Conservation (phyloP, 225 moss, liverwort and hornwort species). For the Lunularia cruciata region DNA sequence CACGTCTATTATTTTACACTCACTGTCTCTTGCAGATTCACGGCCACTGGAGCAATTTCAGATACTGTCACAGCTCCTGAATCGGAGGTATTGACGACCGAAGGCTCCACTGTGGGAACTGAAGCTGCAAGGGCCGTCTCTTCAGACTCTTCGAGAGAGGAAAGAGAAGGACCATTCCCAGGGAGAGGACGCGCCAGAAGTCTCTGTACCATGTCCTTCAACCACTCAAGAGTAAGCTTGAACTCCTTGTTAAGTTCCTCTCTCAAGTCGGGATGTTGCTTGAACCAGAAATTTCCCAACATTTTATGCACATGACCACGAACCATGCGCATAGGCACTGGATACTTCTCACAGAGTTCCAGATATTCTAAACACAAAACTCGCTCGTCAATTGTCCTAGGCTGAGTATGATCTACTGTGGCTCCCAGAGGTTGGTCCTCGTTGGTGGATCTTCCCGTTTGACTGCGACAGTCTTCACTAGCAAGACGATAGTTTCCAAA, state of each 20-base stretch:
- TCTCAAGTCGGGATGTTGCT: constrained; percentile 65
- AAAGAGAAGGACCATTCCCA: background rate
- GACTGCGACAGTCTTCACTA: constrained; percentile 11
- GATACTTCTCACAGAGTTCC: constrained; percentile 77
- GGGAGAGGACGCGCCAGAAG: constrained; percentile 43
- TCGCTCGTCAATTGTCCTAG: constrained; percentile 48
- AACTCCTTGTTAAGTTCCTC: constrained; percentile 82
- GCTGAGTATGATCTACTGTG: background rate
- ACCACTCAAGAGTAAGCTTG: constrained; percentile 66
- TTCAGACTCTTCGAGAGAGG: background rate
- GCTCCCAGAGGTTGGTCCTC: constrained; percentile 12
- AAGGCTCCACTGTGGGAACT: background rate
- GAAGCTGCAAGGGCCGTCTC: background rate
- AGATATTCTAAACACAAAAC: constrained; percentile 73
- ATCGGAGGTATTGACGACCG: background rate
- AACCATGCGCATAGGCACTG: constrained; percentile 90
- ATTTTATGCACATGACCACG: constrained; percentile 91
- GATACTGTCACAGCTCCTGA: background rate
- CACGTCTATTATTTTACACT: background rate
- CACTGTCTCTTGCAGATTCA: background rate
- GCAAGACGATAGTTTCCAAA: constrained; percentile 62
- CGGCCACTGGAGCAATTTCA: background rate
- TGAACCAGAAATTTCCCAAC: constrained; percentile 74
- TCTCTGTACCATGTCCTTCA: constrained; percentile 69
- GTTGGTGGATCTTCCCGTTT: background rate